phyloP scores from a whole-genome alignment of 768 basidiomycete species.

The Ramaria rubella region DNA sequence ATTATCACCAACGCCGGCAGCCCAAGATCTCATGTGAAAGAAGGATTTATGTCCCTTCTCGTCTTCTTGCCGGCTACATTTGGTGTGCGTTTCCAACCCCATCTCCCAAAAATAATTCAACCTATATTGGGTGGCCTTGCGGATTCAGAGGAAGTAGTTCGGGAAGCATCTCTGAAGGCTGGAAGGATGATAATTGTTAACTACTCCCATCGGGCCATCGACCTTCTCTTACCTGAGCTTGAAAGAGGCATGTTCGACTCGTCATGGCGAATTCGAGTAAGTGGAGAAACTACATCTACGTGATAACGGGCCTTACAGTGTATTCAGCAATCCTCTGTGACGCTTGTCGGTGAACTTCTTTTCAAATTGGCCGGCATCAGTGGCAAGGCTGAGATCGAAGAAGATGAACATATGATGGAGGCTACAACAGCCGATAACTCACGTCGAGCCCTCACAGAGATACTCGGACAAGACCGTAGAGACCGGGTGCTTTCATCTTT shows the following conservation, averaged over 20 bases:
- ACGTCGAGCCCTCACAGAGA: slow-evolving; percentile 77
- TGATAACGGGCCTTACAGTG: slow-evolving; percentile 12
- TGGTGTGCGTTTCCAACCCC: slow-evolving; percentile 92
- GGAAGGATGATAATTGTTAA: slow-evolving; percentile 96
- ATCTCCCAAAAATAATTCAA: slow-evolving; percentile 87
- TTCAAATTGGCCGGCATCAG: slow-evolving; percentile 97
- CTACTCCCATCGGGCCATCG: slow-evolving; percentile 87
- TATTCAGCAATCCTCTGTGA: slow-evolving; percentile 84
- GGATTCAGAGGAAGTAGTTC: slow-evolving; percentile 89
- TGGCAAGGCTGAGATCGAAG: slow-evolving; percentile 78
- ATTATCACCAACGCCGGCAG: slow-evolving; percentile 90
- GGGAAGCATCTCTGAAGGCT: slow-evolving; percentile 98
- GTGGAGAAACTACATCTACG: slow-evolving; percentile 19
- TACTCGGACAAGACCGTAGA: slow-evolving; percentile 80
- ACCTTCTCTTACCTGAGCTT: slow-evolving; percentile 87
- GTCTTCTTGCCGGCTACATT: slow-evolving; percentile 95
- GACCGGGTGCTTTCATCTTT: slow-evolving; percentile 87
- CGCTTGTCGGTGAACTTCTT: slow-evolving; percentile 88
- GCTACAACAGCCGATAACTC: slow-evolving; percentile 68
- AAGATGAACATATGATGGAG: slow-evolving; percentile 64
- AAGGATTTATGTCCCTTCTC: slow-evolving; percentile 97
- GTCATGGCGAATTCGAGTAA: slow-evolving; percentile 89
- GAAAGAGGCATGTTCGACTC: slow-evolving; percentile 93
- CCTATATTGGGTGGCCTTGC: slow-evolving; percentile 90
- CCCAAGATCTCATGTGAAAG: slow-evolving; percentile 83